A percentile compares a stretch with the other conserved stretches of the same genome.
Evolutionary conservation across 73 alveolate species (phyloP).

Genomic region (Symbiodinium pilosum): DNA sequence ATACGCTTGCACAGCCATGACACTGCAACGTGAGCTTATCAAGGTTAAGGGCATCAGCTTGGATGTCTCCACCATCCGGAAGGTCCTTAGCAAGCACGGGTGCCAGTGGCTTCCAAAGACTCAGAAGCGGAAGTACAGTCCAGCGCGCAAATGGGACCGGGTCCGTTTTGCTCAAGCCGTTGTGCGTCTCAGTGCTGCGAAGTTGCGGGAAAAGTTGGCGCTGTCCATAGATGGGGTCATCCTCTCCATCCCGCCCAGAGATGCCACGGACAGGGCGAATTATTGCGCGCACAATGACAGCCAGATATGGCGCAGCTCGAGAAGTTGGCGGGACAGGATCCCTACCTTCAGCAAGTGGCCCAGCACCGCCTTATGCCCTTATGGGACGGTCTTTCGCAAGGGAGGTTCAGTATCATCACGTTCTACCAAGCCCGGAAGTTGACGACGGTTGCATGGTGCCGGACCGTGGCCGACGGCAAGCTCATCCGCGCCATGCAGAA

Average conservation of each 20-base stretch:
- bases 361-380: neutral
- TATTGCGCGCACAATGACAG: neutral
- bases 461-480: neutral
- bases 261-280: neutral
- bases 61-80: neutral
- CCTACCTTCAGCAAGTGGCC: neutral
- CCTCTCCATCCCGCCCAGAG: neutral
- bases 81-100: neutral
- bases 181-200: neutral
- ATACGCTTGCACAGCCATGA: neutral
- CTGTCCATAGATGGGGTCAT: neutral
- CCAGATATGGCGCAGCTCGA: neutral
- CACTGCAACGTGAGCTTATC: neutral
- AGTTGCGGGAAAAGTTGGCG: neutral
- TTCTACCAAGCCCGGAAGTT: neutral
- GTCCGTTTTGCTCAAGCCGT: neutral
- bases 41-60: neutral
- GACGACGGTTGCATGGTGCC: neutral
- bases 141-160: conserved; percentile 14
- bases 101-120: conserved; percentile 27
- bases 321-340: neutral
- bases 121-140: conserved; percentile 5
- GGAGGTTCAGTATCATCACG: neutral
- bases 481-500: neutral
- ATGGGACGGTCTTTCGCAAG: conserved; percentile 16